These are phyloP conservation scores for Phytophthora sp. DNA, from an alignment of 352 stramenopile species.

Conservation along the genomic window DNA sequence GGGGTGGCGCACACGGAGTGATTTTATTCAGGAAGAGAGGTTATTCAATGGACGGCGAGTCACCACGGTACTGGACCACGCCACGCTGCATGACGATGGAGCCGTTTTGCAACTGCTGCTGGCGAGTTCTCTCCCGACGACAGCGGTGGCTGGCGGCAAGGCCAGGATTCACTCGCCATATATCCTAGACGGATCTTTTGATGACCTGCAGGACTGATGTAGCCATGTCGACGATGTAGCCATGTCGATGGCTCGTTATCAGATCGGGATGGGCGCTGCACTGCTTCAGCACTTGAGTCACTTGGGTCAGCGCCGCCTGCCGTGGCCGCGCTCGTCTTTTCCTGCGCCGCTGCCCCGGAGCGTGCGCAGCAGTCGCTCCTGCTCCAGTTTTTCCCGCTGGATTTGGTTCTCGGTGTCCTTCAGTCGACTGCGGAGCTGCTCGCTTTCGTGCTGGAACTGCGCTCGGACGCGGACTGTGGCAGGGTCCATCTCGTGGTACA, in stretches of 20 bases:
- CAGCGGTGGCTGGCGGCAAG: background rate
- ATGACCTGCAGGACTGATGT: background rate
- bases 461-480: conserved; percentile 29
- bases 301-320: conserved; percentile 10
- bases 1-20: background rate
- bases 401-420: conserved; percentile 31
- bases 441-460: conserved; percentile 33
- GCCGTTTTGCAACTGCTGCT: too few relatives aligned
- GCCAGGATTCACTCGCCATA: background rate
- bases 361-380: conserved; percentile 38
- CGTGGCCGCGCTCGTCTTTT: background rate
- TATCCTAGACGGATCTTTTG: conserved; percentile 5
- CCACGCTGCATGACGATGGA: too few relatives aligned
- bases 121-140: conserved; percentile 12
- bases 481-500: conserved; percentile 45
- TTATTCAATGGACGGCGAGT: too few relatives aligned
- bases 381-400: conserved; percentile 35
- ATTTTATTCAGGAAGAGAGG: background rate
- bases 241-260: conserved; percentile 19
- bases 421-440: conserved; percentile 27
- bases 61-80: too few relatives aligned
- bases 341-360: conserved; percentile 6
- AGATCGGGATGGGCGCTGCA: conserved; percentile 20
- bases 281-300: background rate
- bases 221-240: conserved; percentile 15